These are phyloP conservation scores for Ophiostoma novo-ulmi DNA, from an alignment of 2,329 filamentous ascomycete genomes.

Conservation along the genomic window DNA sequence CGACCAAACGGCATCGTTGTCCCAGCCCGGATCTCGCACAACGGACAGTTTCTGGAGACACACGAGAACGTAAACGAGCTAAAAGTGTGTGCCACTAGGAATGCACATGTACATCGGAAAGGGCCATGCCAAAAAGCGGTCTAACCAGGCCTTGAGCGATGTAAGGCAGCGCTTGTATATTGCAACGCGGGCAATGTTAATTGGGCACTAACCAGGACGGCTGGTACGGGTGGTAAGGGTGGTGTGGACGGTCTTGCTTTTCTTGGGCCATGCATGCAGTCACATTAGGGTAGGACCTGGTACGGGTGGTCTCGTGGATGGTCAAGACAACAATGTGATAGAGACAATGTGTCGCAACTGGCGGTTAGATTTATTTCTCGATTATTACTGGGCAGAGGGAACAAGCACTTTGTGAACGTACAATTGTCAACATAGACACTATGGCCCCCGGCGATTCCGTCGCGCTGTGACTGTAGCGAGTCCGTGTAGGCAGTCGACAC, in stretches of 20 bases:
- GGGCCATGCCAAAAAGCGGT: conserved; percentile 20
- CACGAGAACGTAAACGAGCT: background rate
- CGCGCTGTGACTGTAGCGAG: background rate
- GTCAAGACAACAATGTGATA: conserved; percentile 23
- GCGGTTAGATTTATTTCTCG: background rate
- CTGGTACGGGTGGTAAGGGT: background rate
- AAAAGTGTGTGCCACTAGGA: background rate
- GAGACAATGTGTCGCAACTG: conserved; percentile 17
- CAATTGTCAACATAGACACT: background rate
- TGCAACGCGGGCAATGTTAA: conserved; percentile 21
- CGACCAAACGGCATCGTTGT: background rate
- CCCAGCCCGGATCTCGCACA: background rate
- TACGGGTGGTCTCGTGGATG: conserved; percentile 23
- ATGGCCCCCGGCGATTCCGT: background rate
- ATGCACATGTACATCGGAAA: background rate
- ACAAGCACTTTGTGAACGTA: background rate
- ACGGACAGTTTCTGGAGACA: background rate
- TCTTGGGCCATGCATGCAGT: conserved; percentile 1
- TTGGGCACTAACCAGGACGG: background rate
- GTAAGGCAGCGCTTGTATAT: conserved; percentile 25
- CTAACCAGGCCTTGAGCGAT: conserved; percentile 23
- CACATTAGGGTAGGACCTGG: background rate
- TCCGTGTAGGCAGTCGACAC: conserved; percentile 1
- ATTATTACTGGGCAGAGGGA: background rate
- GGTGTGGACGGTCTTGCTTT: background rate